Percentiles rank a stretch among this genome's conserved stretches.
Evolutionary conservation across 345 rosid species (phyloP).

Genomic region (Stellera chamaejasme): DNA sequence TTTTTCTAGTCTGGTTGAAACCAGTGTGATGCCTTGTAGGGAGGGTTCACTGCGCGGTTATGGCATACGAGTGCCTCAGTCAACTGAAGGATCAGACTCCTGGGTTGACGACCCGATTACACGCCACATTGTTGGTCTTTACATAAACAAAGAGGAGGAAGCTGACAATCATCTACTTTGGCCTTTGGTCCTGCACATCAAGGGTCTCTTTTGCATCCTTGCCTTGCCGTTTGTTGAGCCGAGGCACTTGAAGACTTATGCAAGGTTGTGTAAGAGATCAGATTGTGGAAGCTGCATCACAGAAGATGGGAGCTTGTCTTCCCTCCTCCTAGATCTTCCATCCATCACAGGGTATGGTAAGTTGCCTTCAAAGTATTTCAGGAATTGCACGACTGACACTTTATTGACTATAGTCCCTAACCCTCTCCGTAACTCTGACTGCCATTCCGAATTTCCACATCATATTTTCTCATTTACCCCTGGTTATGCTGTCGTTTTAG

Average conservation of each 20-base stretch:
- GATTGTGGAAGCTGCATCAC: conserved; percentile 80
- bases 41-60: conserved; percentile 78
- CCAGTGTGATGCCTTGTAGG: conserved; percentile 26
- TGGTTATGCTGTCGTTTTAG: neutral
- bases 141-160: conserved; percentile 30
- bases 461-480: too few relatives aligned
- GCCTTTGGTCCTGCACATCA: conserved; percentile 75
- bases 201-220: conserved; percentile 50
- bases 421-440: neutral
- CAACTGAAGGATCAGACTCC: conserved; percentile 71
- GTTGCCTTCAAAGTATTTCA: conserved; percentile 23
- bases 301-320: conserved; percentile 56
- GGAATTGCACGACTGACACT: neutral
- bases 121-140: conserved; percentile 66
- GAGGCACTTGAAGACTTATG: conserved; percentile 45
- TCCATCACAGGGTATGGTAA: conserved; percentile 94
- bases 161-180: conserved; percentile 46
- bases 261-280: conserved; percentile 43
- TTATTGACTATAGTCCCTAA: neutral
- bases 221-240: conserved; percentile 76
- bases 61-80: conserved; percentile 65
- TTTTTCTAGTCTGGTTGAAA: neutral
- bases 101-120: conserved; percentile 96
- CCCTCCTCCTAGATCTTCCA: conserved; percentile 80
- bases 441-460: too few relatives aligned